phyloP scores from a whole-genome alignment of 352 stramenopile genomes.

The Bremia lactucae region DNA sequence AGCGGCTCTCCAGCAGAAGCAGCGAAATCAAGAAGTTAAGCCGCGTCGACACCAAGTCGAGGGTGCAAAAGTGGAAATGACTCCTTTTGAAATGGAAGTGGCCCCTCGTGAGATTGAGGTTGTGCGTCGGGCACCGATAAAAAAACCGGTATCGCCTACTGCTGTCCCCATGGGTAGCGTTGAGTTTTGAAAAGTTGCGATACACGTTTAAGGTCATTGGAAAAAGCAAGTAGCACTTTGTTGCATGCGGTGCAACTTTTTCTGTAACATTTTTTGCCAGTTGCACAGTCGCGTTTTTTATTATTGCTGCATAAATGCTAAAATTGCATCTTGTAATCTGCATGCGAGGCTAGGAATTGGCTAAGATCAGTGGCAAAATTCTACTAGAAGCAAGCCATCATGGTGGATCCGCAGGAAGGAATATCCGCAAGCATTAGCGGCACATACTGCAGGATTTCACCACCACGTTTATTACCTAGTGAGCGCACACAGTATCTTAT shows the following conservation, averaged over 20 bases:
- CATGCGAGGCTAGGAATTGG: constrained; percentile 4
- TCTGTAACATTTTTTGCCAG: neutral
- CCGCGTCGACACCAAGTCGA: constrained; percentile 26
- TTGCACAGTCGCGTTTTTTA: constrained; percentile 1
- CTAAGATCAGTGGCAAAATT: constrained; percentile 4
- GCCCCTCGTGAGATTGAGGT: constrained; percentile 30
- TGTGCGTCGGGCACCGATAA: constrained; percentile 27
- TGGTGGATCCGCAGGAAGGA: constrained; percentile 17
- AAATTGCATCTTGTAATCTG: neutral
- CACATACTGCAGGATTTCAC: constrained; percentile 2
- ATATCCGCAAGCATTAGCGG: neutral
- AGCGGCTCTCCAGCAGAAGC: constrained; percentile 42
- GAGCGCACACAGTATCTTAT: constrained; percentile 43
- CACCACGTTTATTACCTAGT: constrained; percentile 11
- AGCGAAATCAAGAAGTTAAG: constrained; percentile 14
- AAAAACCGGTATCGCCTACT: constrained; percentile 13
- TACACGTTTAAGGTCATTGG: constrained; percentile 15
- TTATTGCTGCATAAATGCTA: neutral
- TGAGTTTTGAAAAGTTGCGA: constrained; percentile 28
- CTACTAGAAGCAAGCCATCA: constrained; percentile 4
- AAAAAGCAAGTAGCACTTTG: constrained; percentile 1
- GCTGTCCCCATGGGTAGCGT: constrained; percentile 23
- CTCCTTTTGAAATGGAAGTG: constrained; percentile 24
- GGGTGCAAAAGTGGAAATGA: constrained; percentile 16
- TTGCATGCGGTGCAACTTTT: neutral